Evolutionary conservation across 2,329 filamentous ascomycete species (phyloP).

Genomic region (Penicillium sp.): DNA sequence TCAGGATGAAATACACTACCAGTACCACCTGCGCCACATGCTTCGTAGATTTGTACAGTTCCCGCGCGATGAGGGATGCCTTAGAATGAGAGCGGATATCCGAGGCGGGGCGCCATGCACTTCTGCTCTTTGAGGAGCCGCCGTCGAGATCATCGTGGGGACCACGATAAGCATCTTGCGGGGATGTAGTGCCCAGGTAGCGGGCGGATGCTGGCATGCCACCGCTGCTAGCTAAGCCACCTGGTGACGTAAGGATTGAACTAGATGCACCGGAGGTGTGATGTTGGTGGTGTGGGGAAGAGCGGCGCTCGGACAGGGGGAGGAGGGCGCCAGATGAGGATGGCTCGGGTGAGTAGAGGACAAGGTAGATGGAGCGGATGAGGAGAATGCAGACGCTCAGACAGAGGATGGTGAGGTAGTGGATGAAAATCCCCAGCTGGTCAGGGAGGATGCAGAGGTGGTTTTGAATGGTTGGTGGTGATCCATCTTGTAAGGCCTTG

Average conservation of each 20-base stretch:
- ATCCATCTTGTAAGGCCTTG: conserved; percentile 24
- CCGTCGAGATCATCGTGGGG: conserved; percentile 19
- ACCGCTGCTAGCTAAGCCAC: conserved; percentile 30
- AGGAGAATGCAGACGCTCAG: conserved; percentile 50
- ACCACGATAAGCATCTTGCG: conserved; percentile 24
- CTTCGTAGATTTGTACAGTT: conserved; percentile 61
- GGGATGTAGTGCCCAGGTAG: conserved; percentile 17
- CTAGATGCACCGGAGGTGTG: conserved; percentile 35
- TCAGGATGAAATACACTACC: conserved; percentile 63
- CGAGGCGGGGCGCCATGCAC: conserved; percentile 21
- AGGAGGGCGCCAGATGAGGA: conserved; percentile 24
- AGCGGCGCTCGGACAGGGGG: conserved; percentile 30
- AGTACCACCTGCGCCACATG: conserved; percentile 62
- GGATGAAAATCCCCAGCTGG: conserved; percentile 77
- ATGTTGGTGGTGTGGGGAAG: conserved; percentile 21
- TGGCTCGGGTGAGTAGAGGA: conserved; percentile 23
- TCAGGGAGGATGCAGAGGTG: conserved; percentile 88
- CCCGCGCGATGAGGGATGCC: conserved; percentile 48
- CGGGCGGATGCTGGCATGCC: conserved; percentile 22
- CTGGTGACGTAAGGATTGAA: conserved; percentile 28
- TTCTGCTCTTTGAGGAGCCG: conserved; percentile 29
- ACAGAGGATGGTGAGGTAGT: conserved; percentile 64
- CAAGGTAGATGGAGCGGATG: conserved; percentile 40
- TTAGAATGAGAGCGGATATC: conserved; percentile 30
- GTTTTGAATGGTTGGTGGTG: conserved; percentile 66